A percentile compares a stretch with the other conserved stretches of the same genome.
These are phyloP conservation scores for Kandelia obovata DNA, from an alignment of 345 rosid species.

Conservation along the genomic window DNA sequence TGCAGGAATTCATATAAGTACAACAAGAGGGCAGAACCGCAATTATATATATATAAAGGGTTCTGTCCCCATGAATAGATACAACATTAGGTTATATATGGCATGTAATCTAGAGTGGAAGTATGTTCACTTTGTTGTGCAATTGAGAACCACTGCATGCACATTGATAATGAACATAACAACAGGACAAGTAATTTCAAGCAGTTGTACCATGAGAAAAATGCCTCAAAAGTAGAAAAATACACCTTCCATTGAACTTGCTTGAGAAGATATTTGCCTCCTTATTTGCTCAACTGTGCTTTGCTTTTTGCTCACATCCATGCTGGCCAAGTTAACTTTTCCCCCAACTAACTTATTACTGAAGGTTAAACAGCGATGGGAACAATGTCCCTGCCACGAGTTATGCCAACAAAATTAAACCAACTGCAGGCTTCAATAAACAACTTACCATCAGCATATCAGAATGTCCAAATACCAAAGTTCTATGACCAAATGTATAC, in stretches of 20 bases:
- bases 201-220: neutral
- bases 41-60: neutral
- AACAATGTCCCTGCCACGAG: slow-evolving; percentile 27
- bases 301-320: slow-evolving; percentile 36
- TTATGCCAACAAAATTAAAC: slow-evolving; percentile 15
- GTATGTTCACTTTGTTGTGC: neutral
- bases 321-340: slow-evolving; percentile 17
- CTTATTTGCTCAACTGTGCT: slow-evolving; percentile 40
- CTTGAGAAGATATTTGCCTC: slow-evolving; percentile 54
- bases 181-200: neutral
- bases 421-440: slow-evolving; percentile 4
- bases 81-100: neutral
- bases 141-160: neutral
- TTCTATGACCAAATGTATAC: neutral
- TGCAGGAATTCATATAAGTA: neutral
- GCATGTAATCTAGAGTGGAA: neutral
- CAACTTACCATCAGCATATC: neutral
- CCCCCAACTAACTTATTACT: slow-evolving; percentile 27
- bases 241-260: slow-evolving; percentile 49
- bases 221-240: slow-evolving; percentile 13
- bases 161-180: neutral
- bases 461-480: neutral
- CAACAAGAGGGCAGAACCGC: neutral
- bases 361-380: slow-evolving; percentile 30
- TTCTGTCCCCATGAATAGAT: neutral